Percentiles rank a stretch among this genome's conserved stretches.
Conservation (phyloP, 768 basidiomycete species). For the Leccinum longicurvipes region DNA sequence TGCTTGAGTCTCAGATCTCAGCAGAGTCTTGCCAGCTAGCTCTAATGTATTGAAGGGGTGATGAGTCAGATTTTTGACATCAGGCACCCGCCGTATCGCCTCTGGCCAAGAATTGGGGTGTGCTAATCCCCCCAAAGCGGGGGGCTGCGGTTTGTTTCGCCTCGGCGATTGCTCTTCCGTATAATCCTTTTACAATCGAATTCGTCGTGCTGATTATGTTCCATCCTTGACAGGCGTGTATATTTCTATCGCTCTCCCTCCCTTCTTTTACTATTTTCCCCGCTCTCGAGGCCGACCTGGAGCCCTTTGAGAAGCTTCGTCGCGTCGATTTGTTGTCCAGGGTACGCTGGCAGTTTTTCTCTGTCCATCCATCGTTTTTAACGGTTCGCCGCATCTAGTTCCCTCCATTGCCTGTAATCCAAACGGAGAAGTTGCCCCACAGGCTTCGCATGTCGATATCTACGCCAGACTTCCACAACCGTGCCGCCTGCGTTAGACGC, state of each 20-base stretch:
- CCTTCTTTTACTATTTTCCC: slow-evolving; percentile 45
- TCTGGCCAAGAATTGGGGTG: slow-evolving; percentile 1
- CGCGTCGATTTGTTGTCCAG: slow-evolving; percentile 38
- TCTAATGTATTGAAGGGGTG: slow-evolving; percentile 1
- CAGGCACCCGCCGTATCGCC: slow-evolving; percentile 17
- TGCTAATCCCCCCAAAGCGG: neutral
- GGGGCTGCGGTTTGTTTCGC: slow-evolving; percentile 8
- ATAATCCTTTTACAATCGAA: neutral
- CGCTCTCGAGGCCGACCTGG: slow-evolving; percentile 61
- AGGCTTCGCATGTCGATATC: slow-evolving; percentile 35
- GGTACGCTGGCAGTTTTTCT: slow-evolving; percentile 11
- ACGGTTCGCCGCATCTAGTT: slow-evolving; percentile 12
- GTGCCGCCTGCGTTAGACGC: slow-evolving; percentile 10
- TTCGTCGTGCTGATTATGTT: slow-evolving; percentile 18
- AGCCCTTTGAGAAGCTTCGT: slow-evolving; percentile 56
- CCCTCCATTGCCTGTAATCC: slow-evolving; percentile 23
- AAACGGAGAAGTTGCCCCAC: slow-evolving; percentile 14
- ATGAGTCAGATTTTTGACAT: slow-evolving; percentile 19
- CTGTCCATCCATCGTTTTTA: neutral
- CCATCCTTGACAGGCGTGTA: slow-evolving; percentile 44
- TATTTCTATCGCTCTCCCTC: slow-evolving; percentile 51
- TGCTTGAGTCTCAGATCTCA: neutral
- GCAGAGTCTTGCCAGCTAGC: neutral
- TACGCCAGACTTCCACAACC: slow-evolving; percentile 31
- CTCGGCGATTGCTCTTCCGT: slow-evolving; percentile 17